Conservation (phyloP, 805 yeast species). For the Gaillardinia entomophila region DNA sequence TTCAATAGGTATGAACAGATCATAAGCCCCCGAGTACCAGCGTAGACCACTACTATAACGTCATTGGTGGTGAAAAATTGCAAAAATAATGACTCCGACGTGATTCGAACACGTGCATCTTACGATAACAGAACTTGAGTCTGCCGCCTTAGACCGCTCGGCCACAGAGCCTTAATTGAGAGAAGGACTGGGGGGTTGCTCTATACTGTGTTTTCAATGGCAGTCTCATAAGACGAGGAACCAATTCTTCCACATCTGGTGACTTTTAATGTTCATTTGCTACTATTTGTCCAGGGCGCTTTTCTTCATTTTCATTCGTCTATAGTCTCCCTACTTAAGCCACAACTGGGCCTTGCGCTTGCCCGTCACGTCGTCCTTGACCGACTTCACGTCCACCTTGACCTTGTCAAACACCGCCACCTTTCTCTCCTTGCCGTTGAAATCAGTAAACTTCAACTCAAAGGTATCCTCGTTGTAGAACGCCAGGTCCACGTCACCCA, state of each 20-base stretch:
- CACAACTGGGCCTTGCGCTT: slow-evolving; percentile 84
- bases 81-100: neutral
- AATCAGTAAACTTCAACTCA: slow-evolving; percentile 53
- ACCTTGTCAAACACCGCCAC: slow-evolving; percentile 81
- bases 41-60: too few relatives aligned
- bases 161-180: neutral
- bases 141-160: neutral
- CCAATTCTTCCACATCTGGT: too few relatives aligned
- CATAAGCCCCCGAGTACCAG: too few relatives aligned
- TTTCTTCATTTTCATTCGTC: too few relatives aligned
- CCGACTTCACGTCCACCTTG: slow-evolving; percentile 73
- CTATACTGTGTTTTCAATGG: neutral
- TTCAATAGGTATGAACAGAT: too few relatives aligned
- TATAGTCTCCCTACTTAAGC: slow-evolving; percentile 32
- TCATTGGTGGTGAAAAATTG: too few relatives aligned
- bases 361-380: slow-evolving; percentile 81
- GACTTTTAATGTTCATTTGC: too few relatives aligned
- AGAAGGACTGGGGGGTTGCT: neutral
- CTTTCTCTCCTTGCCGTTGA: slow-evolving; percentile 39
- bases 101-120: neutral
- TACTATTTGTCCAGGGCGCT: too few relatives aligned
- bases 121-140: neutral
- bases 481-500: slow-evolving; percentile 61
- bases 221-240: too few relatives aligned
- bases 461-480: slow-evolving; percentile 74